Conservation (phyloP, 768 basidiomycete genomes). For the Trametes maxima region DNA sequence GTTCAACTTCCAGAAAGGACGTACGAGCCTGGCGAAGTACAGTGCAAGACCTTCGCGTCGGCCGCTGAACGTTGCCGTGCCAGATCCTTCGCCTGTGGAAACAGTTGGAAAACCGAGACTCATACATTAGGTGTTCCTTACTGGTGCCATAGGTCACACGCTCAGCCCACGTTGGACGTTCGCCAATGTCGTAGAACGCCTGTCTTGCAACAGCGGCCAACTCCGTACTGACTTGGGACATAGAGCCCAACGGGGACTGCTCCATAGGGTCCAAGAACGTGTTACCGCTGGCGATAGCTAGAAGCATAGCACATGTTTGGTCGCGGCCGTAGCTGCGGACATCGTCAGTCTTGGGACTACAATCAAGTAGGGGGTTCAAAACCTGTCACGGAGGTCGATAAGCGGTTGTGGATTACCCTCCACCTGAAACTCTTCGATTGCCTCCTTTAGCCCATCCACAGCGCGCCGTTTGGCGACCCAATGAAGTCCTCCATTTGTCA, state of each 20-base stretch:
- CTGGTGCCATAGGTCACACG: constrained; percentile 75
- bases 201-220: constrained; percentile 76
- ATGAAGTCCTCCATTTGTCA: constrained; percentile 85
- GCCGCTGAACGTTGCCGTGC: constrained; percentile 81
- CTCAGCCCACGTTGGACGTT: constrained; percentile 82
- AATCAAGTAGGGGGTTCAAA: constrained; percentile 14
- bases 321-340: constrained; percentile 80
- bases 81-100: constrained; percentile 60
- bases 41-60: constrained; percentile 86
- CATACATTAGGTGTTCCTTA: constrained; percentile 34
- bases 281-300: constrained; percentile 84
- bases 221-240: constrained; percentile 60
- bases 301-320: constrained; percentile 90
- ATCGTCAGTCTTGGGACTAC: neutral
- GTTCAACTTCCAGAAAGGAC: constrained; percentile 87
- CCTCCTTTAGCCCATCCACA: constrained; percentile 79
- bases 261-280: constrained; percentile 70
- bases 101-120: neutral
- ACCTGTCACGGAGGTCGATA: constrained; percentile 83
- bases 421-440: constrained; percentile 79
- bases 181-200: constrained; percentile 84
- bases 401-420: constrained; percentile 79
- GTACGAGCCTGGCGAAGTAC: constrained; percentile 82
- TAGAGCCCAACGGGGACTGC: constrained; percentile 44
- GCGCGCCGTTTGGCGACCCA: constrained; percentile 81